These are phyloP conservation scores for Fusarium sp. DNA, from an alignment of 2,329 filamentous ascomycete genomes.

Conservation along the genomic window DNA sequence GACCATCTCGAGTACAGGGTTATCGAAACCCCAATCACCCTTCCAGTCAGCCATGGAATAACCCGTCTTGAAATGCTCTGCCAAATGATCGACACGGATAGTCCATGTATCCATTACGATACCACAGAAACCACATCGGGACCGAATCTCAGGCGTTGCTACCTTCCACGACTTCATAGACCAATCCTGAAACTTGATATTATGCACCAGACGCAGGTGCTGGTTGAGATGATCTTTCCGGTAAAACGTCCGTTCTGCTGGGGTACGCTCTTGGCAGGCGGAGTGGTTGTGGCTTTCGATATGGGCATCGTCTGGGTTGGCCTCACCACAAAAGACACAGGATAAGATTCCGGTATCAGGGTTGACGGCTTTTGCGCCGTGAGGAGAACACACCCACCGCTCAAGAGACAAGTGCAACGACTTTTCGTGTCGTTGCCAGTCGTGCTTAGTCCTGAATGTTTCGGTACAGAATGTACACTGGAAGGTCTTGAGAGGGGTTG, in stretches of 20 bases:
- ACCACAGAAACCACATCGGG: constrained; percentile 74
- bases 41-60: constrained; percentile 77
- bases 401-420: constrained; percentile 73
- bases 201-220: constrained; percentile 72
- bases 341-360: constrained; percentile 67
- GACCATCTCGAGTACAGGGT: constrained; percentile 69
- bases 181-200: constrained; percentile 70
- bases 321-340: constrained; percentile 71
- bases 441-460: constrained; percentile 75
- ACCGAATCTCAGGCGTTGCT: constrained; percentile 69
- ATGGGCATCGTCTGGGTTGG: constrained; percentile 66
- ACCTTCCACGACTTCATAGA: constrained; percentile 75
- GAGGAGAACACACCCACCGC: constrained; percentile 73
- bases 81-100: constrained; percentile 70
- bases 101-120: constrained; percentile 72
- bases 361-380: constrained; percentile 66
- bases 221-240: constrained; percentile 76
- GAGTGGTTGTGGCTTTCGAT: constrained; percentile 70
- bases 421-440: constrained; percentile 79
- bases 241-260: constrained; percentile 73
- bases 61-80: constrained; percentile 76
- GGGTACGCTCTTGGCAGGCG: constrained; percentile 73
- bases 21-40: constrained; percentile 76
- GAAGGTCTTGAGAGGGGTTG: constrained; percentile 65
- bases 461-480: constrained; percentile 78